A percentile compares a stretch with the other conserved stretches of the same genome.
Evolutionary conservation across 306 rosid genomes (phyloP).

Genomic region (Prinsepia uniflora): DNA sequence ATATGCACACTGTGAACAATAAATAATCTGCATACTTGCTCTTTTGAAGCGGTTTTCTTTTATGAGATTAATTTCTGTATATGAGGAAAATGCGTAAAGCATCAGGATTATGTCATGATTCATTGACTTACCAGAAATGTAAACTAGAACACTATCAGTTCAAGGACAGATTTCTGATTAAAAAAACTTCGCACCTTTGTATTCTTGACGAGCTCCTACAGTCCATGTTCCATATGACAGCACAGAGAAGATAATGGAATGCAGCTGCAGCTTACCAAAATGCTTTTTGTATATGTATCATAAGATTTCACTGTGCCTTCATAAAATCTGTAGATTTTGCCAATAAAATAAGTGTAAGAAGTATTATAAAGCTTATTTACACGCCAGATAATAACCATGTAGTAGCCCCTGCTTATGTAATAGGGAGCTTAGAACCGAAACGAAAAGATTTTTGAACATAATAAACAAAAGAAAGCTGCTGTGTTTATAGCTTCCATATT

Average conservation of each 20-base stretch:
- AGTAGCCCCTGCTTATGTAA: conserved; percentile 12
- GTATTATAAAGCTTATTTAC: conserved; percentile 5
- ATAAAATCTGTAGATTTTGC: conserved; percentile 59
- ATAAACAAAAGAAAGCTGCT: neutral
- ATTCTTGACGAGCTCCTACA: conserved; percentile 50
- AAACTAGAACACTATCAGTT: conserved; percentile 15
- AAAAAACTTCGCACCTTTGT: conserved; percentile 37
- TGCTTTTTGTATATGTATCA: conserved; percentile 77
- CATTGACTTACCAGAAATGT: conserved; percentile 21
- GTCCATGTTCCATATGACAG: conserved; percentile 51
- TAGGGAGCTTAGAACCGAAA: neutral
- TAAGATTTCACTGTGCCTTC: conserved; percentile 81
- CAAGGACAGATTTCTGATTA: conserved; percentile 20
- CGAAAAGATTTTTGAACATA: neutral
- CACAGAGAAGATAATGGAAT: conserved; percentile 21
- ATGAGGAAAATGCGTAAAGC: conserved; percentile 22
- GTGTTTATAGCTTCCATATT: neutral
- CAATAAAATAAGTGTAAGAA: conserved; percentile 30
- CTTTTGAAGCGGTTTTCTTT: conserved; percentile 41
- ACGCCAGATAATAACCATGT: neutral
- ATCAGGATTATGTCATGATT: conserved; percentile 36
- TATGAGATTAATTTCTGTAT: conserved; percentile 64
- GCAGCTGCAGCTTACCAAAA: conserved; percentile 63
- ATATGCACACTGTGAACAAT: no score
- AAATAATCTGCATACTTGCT: neutral